Evolutionary conservation across 2,329 filamentous ascomycete species (phyloP).

Genomic region (Sordariomycetes sp.): DNA sequence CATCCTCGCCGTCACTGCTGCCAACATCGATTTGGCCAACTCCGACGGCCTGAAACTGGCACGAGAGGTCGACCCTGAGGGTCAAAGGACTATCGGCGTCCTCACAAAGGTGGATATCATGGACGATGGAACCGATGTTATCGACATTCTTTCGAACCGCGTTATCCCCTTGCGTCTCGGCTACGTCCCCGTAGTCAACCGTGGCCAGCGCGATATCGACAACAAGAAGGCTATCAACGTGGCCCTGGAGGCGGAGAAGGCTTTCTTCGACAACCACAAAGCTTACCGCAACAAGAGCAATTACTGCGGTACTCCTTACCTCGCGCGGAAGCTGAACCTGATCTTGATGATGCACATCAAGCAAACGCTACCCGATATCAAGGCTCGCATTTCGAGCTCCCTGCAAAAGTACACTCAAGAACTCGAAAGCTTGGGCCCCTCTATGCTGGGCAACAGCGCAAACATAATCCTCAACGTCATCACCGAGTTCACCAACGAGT

Average conservation of each 20-base stretch:
- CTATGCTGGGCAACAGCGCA: conserved; percentile 88
- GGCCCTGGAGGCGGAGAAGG: conserved; percentile 87
- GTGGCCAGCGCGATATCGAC: conserved; percentile 96
- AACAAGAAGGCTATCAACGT: conserved; percentile 92
- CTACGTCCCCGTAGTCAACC: conserved; percentile 96
- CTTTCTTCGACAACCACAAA: conserved; percentile 97
- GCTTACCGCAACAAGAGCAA: conserved; percentile 97
- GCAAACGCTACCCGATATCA: conserved; percentile 97
- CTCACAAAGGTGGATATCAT: conserved; percentile 98
- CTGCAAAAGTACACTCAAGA: conserved; percentile 85
- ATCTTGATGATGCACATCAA: conserved; percentile 99
- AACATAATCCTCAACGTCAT: conserved; percentile 99
- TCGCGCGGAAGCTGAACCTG: conserved; percentile 92
- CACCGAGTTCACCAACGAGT: conserved; percentile 97
- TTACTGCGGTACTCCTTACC: conserved; percentile 95
- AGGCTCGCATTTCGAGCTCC: conserved; percentile 88
- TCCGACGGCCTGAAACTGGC: conserved; percentile 96
- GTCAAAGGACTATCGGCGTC: conserved; percentile 95
- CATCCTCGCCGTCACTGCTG: conserved; percentile 89
- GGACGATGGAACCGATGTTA: conserved; percentile 97
- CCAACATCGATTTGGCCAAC: conserved; percentile 97
- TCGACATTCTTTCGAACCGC: conserved; percentile 94
- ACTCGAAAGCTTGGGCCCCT: conserved; percentile 76
- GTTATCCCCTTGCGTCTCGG: conserved; percentile 92
- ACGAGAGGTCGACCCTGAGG: conserved; percentile 92